A percentile compares a stretch with the other conserved stretches of the same genome.
Conservation (phyloP, 208 protist species). For the Naegleria gruberi region DNA sequence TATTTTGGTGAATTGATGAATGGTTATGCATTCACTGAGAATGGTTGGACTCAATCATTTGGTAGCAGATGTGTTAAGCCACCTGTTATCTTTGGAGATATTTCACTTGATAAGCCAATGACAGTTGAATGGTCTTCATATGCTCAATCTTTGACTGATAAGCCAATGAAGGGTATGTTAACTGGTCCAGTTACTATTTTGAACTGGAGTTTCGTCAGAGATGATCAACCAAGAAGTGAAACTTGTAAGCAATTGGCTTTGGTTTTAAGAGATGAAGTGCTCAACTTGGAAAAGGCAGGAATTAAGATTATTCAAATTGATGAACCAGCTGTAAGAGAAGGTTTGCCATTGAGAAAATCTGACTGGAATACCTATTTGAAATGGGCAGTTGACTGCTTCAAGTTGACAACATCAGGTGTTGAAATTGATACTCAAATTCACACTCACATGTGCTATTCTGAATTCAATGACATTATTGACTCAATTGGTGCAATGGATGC, state of each 20-base stretch:
- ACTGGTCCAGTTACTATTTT: constrained; percentile 77
- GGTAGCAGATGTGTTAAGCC: constrained; percentile 69
- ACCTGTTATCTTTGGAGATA: constrained; percentile 69
- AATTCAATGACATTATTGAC: constrained; percentile 73
- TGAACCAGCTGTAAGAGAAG: constrained; percentile 72
- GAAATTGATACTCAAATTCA: constrained; percentile 61
- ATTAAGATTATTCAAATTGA: constrained; percentile 70
- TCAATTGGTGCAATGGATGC: constrained; percentile 66
- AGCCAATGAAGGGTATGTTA: constrained; percentile 74
- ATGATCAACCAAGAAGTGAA: constrained; percentile 53
- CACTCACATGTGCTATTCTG: constrained; percentile 75
- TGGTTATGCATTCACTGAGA: constrained; percentile 65
- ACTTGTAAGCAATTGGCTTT: constrained; percentile 61
- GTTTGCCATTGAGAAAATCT: constrained; percentile 55
- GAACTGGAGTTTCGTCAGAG: constrained; percentile 71
- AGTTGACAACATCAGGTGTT: constrained; percentile 50
- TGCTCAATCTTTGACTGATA: constrained; percentile 56
- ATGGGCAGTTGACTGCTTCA: constrained; percentile 65
- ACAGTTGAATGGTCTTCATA: constrained; percentile 60
- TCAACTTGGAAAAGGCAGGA: constrained; percentile 58
- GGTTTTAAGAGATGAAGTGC: constrained; percentile 70
- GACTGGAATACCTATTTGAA: constrained; percentile 63
- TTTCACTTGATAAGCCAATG: constrained; percentile 58
- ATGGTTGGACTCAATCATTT: constrained; percentile 73
- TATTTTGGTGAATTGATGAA: constrained; percentile 72